A percentile compares a stretch with the other conserved stretches of the same genome.
phyloP scores from a whole-genome alignment of 257 asterid genomes.

The Marsdenia floribunda region DNA sequence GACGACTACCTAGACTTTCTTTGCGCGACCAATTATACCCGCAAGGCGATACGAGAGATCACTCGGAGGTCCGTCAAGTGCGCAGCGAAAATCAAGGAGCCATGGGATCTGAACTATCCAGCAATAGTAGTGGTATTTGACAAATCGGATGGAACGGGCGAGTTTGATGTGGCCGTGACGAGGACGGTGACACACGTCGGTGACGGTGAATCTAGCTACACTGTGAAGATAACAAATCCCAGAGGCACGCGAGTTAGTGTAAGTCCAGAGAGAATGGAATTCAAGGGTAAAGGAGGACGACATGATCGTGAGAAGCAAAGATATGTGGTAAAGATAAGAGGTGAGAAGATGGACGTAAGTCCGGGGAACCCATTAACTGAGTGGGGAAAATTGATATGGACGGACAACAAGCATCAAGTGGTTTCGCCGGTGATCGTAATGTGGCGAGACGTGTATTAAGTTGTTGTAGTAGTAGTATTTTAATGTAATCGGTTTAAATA shows the following conservation, averaged over 20 bases:
- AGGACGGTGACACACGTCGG: slow-evolving; percentile 62
- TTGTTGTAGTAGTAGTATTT: neutral
- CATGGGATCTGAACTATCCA: slow-evolving; percentile 79
- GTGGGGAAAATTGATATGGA: slow-evolving; percentile 61
- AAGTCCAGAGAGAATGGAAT: slow-evolving; percentile 43
- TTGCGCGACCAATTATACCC: slow-evolving; percentile 52
- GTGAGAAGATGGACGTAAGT: slow-evolving; percentile 31
- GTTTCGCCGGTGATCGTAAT: slow-evolving; percentile 64
- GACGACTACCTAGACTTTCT: slow-evolving; percentile 59
- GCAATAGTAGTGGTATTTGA: slow-evolving; percentile 52
- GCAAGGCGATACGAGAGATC: slow-evolving; percentile 35
- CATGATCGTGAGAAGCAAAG: slow-evolving; percentile 28
- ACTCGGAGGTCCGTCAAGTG: slow-evolving; percentile 38
- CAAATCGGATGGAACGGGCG: neutral
- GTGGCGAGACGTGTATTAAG: slow-evolving; percentile 29
- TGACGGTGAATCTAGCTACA: slow-evolving; percentile 29
- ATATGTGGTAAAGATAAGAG: slow-evolving; percentile 39
- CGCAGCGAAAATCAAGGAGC: slow-evolving; percentile 25
- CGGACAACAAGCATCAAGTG: slow-evolving; percentile 54
- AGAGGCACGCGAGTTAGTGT: slow-evolving; percentile 38
- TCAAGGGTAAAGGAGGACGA: slow-evolving; percentile 30
- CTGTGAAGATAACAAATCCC: slow-evolving; percentile 33
- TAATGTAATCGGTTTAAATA: neutral
- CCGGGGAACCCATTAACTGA: slow-evolving; percentile 40
- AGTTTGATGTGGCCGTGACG: slow-evolving; percentile 20